A percentile compares a stretch with the other conserved stretches of the same genome.
Conservation (phyloP, 352 stramenopile genomes). For the Phytophthora multivora region DNA sequence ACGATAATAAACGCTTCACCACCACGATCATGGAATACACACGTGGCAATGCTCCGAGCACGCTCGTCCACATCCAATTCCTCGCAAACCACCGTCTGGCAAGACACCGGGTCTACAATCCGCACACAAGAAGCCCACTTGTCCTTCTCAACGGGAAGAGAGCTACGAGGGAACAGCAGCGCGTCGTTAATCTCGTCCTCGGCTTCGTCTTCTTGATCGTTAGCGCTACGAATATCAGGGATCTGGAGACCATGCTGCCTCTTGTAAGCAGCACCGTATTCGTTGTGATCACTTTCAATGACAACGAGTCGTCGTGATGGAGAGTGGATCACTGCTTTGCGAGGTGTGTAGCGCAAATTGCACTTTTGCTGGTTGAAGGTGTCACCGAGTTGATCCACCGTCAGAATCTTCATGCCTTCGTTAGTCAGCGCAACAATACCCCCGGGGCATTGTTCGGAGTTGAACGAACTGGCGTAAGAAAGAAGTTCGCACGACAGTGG, state of each 20-base stretch:
- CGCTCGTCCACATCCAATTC: conserved; percentile 95
- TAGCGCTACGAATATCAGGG: conserved; percentile 51
- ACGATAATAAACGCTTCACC: conserved; percentile 98
- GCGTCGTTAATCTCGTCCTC: conserved; percentile 87
- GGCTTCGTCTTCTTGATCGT: conserved; percentile 77
- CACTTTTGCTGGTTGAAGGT: conserved; percentile 97
- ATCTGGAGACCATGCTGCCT: conserved; percentile 69
- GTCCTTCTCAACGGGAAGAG: conserved; percentile 59
- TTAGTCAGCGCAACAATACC: conserved; percentile 96
- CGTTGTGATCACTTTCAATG: conserved; percentile 98
- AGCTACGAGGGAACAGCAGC: conserved; percentile 65
- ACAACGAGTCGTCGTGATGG: conserved; percentile 90
- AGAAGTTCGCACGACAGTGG: conserved; percentile 96
- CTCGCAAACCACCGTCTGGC: conserved; percentile 87
- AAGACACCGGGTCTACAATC: conserved; percentile 95
- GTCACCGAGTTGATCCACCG: conserved; percentile 94
- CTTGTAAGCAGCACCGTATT: conserved; percentile 94
- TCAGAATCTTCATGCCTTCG: conserved; percentile 97
- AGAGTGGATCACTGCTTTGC: conserved; percentile 93
- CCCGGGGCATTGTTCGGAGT: conserved; percentile 95
- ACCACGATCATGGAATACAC: conserved; percentile 95
- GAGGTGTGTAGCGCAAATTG: conserved; percentile 97
- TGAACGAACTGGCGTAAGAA: conserved; percentile 95
- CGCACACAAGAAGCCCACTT: conserved; percentile 98
- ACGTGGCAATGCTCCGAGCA: conserved; percentile 92